Evolutionary conservation across 2,329 filamentous ascomycete genomes (phyloP), one percentile per base, ranked within the genome.

Genomic region (Colletotrichum sp.): DNA sequence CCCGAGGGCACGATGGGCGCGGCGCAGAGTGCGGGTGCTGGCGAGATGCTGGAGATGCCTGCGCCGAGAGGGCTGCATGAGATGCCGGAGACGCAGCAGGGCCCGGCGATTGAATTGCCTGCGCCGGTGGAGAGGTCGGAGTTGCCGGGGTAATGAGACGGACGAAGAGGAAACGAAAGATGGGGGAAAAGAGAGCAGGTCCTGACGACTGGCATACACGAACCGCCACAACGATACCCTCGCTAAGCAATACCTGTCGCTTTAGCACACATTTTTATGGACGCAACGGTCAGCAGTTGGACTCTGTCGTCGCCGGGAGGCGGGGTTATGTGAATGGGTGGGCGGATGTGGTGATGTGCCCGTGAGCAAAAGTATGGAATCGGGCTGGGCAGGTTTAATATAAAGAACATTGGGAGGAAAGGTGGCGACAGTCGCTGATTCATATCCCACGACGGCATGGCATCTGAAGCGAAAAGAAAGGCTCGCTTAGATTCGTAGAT

Each of bases 161-260:
- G 56, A 12, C 1, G 24, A n/a, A n/a, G n/a, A n/a, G n/a, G n/a
- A n/a, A n/a, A n/a, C n/a, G n/a, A n/a, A n/a, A n/a, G n/a, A n/a
- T n/a, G n/a, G n/a, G 13, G 16, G 2, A 18, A 30, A 10, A 14
- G 0, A 61, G 26, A 61, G 28, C 24, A n/a, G 21, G 21, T 12
- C 30, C 26, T 59, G 58, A 75, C 63, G 73, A 65, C 26, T 73
- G 69, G 34, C 58, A 38, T 1, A n/a, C 12, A 28, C 55, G 13
- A 73, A 75, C 48, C 24, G 73, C 38, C 55, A 61, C 34, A 64
- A 75, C 69, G 73, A 75, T 75, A 75, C 73, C 73, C 73, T 75
- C 73, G 73, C 73, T 73, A 59, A 63, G 69, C 69, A 63, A 7
- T 26, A 58, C 55, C 18, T 32, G n/a, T 63, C 38, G 63, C 48